Percentiles rank a stretch among this genome's conserved stretches.
Conservation (phyloP, 495 filamentous ascomycete species). For the Aspergillus bridgeri region DNA sequence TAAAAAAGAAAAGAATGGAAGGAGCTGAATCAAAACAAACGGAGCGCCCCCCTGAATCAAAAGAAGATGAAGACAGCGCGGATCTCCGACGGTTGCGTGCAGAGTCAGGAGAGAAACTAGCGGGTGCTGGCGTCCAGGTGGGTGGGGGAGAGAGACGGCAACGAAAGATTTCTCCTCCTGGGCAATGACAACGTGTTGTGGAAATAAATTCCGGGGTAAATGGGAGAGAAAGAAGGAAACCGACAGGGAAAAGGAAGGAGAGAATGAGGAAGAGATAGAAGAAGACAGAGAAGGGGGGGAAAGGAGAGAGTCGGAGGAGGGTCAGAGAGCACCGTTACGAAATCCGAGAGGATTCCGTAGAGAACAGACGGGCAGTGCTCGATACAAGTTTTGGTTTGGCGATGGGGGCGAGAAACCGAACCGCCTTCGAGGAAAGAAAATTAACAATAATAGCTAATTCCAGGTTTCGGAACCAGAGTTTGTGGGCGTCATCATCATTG, state of each 20-base stretch:
- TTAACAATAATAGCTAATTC: too few relatives aligned
- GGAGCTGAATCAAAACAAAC: constrained; percentile 5
- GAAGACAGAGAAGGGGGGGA: too few relatives aligned
- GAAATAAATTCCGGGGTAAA: not conserved
- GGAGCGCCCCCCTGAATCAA: constrained; percentile 4
- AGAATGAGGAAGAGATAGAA: not conserved
- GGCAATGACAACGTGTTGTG: constrained; percentile 1
- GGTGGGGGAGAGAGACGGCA: not conserved
- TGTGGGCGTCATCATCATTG: too few relatives aligned
- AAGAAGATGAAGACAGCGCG: not conserved
- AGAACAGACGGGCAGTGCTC: not conserved
- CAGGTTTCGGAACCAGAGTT: too few relatives aligned
- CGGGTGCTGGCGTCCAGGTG: not conserved
- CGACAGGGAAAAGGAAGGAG: not conserved
- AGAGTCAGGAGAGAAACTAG: constrained; percentile 4
- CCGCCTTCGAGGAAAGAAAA: too few relatives aligned
- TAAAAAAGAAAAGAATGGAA: not conserved
- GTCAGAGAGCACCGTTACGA: too few relatives aligned
- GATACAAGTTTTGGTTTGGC: not conserved
- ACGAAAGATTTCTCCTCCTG: not conserved
- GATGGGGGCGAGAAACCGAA: not conserved
- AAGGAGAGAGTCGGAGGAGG: not conserved
- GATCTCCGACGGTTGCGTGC: constrained; percentile 6
- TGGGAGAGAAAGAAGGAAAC: not conserved
- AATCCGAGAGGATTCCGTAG: too few relatives aligned